Evolutionary conservation across 306 rosid genomes (phyloP).

Genomic region (Cicer bijugum): DNA sequence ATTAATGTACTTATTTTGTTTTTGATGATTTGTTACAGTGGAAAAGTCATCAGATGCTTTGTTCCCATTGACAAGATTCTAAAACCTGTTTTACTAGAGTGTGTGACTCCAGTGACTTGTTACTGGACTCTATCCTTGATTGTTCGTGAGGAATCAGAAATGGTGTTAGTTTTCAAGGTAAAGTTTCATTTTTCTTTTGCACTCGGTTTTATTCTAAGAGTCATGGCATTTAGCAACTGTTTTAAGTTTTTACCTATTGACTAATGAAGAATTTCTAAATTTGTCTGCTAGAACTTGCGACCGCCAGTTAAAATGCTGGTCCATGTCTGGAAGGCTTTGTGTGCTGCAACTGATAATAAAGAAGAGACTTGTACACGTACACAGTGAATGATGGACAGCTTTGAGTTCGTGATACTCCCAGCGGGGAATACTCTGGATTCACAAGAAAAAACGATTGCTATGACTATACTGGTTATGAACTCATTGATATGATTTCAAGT

Average conservation of each 20-base stretch:
- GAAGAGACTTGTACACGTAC: conserved; percentile 41
- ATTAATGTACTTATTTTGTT: conserved; percentile 6
- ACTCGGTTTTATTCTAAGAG: conserved; percentile 1
- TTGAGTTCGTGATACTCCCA: not conserved
- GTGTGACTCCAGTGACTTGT: conserved; percentile 90
- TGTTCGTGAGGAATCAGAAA: conserved; percentile 63
- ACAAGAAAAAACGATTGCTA: not conserved
- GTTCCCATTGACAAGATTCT: conserved; percentile 80
- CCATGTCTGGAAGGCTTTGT: conserved; percentile 89
- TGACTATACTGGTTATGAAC: conserved; percentile 9
- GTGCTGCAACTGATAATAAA: conserved; percentile 62
- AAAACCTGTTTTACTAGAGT: conserved; percentile 77
- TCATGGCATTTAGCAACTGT: not conserved
- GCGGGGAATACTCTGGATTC: not conserved
- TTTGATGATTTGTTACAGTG: conserved; percentile 49
- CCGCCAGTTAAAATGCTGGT: conserved; percentile 86
- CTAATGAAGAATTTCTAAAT: conserved; percentile 40
- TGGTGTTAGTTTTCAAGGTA: conserved; percentile 80
- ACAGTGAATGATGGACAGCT: conserved; percentile 43
- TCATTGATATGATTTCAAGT: conserved; percentile 6
- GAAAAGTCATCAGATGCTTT: conserved; percentile 67
- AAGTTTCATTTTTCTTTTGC: not conserved
- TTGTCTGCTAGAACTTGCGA: conserved; percentile 56
- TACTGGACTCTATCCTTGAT: conserved; percentile 84
- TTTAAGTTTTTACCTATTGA: not conserved